phyloP scores from a whole-genome alignment of 805 yeast species.

The Ogataea neopini region DNA sequence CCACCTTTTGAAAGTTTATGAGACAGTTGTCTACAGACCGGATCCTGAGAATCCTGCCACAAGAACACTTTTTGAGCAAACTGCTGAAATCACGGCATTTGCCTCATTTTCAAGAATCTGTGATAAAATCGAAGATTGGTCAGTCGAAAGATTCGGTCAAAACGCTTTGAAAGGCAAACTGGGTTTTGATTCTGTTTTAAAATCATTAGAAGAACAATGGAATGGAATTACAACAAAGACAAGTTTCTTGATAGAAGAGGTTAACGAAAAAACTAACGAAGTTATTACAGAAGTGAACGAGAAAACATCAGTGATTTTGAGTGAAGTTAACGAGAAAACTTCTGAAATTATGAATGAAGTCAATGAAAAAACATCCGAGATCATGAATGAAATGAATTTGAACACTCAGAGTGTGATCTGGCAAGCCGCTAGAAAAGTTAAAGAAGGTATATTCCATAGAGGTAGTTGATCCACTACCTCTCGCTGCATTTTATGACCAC shows the following conservation, averaged over 20 bases:
- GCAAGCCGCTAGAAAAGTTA: constrained; percentile 18
- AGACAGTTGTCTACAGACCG: constrained; percentile 81
- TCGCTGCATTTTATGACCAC: constrained; percentile 1
- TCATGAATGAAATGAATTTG: constrained; percentile 28
- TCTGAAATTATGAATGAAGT: constrained; percentile 29
- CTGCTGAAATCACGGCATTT: constrained; percentile 87
- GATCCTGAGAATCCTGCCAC: constrained; percentile 50
- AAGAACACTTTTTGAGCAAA: constrained; percentile 70
- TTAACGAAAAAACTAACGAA: constrained; percentile 27
- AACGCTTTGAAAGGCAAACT: constrained; percentile 79
- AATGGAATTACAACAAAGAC: constrained; percentile 29
- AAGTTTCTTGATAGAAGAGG: constrained; percentile 21
- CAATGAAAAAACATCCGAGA: constrained; percentile 27
- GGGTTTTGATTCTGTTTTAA: constrained; percentile 83
- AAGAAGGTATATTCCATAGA: constrained; percentile 12
- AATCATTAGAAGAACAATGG: constrained; percentile 44
- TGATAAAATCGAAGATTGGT: constrained; percentile 89
- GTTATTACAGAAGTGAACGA: constrained; percentile 29
- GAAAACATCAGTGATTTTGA: constrained; percentile 26
- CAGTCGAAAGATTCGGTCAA: constrained; percentile 82
- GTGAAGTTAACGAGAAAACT: constrained; percentile 32
- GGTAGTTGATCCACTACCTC: neutral
- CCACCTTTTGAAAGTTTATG: constrained; percentile 74
- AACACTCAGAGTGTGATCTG: constrained; percentile 18
- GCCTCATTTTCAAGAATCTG: constrained; percentile 69